Evolutionary conservation across 192 early-diverging fungal genomes (phyloP), one percentile per base, ranked within the genome.

Genomic region (Coemansia sp.): DNA sequence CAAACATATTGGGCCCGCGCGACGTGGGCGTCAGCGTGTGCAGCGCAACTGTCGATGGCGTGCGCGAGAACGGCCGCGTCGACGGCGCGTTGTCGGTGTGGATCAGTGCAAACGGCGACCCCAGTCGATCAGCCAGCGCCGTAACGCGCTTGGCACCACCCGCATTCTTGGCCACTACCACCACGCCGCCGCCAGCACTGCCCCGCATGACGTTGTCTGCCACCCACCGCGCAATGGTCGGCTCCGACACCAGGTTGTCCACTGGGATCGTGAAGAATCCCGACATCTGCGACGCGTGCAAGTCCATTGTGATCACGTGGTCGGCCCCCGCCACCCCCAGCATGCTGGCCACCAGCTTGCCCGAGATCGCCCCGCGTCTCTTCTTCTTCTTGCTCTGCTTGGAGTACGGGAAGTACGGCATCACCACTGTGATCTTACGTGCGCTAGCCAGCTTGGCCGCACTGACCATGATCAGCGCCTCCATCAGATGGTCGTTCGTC

Each of bases 361-460:
- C 94, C 27, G 95, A 91, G 62, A 99, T 97, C 33, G 95, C 89
- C 8, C 90, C 93, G 77, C 97, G 90, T 37, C 87, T 87, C 86
- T 97, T 98, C 82, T 98, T 94, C 88, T 97, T 97, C 84, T 99
- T 99, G 79, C 87, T 88, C 77, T 99, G 97, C 81, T 94, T 95
- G 26, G 89, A 90, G 84, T 99, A 99, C 18, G 97, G 97, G 64
- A 95, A 93, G 70, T 94, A 99, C 57, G 97, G 97, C 65, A 99
- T 86, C 58, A 98, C 92, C 32, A 93, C 93, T 35, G 94, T 95
- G 74, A 99, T 93, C 59, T 93, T 86, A 73, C 88, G 85, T 14
- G 97, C 97, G 32, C 90, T 92, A 12, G 95, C 87, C 38, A 90
- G 87, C 71, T 88, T 89, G 68, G 94, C 96, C 21, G 97, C 92